A percentile compares a stretch with the other conserved stretches of the same genome.
Conservation (phyloP, 2,329 filamentous ascomycete genomes). For the Alternaria sp. region DNA sequence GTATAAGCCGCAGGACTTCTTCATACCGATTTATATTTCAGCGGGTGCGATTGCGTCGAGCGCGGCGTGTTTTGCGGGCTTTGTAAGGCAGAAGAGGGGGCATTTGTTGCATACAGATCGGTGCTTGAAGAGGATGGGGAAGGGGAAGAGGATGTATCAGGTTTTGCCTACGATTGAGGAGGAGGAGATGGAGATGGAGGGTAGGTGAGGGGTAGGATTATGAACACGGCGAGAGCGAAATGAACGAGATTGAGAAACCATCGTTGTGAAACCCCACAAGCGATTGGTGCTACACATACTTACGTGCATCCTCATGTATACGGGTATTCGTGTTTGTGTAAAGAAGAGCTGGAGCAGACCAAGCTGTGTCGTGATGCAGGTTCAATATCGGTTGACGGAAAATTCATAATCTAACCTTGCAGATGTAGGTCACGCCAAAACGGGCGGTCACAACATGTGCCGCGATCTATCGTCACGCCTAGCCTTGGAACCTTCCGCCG, state of each 20-base stretch:
- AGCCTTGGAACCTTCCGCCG: no score
- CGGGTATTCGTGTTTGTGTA: no score
- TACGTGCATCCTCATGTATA: no score
- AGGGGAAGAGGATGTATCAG: constrained; percentile 23
- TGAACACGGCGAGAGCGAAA: no score
- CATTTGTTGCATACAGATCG: constrained; percentile 52
- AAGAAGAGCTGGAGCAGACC: no score
- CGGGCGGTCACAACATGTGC: neutral
- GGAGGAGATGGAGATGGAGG: constrained; percentile 19
- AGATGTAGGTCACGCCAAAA: neutral
- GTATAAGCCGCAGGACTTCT: constrained; percentile 67
- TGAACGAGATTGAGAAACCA: no score
- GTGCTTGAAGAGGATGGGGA: constrained; percentile 25
- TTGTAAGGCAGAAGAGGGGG: constrained; percentile 64
- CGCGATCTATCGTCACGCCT: neutral
- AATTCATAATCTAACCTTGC: neutral
- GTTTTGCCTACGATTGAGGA: constrained; percentile 32
- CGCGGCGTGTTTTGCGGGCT: constrained; percentile 61
- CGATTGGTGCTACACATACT: no score
- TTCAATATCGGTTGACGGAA: neutral
- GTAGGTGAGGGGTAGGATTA: no score
- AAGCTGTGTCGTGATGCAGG: no score
- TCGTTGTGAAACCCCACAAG: no score
- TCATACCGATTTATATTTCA: constrained; percentile 67
- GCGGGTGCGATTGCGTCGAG: constrained; percentile 59